These are phyloP conservation scores for Dendrobium chrysotoxum DNA, from an alignment of 106 monocot genomes.

Conservation along the genomic window DNA sequence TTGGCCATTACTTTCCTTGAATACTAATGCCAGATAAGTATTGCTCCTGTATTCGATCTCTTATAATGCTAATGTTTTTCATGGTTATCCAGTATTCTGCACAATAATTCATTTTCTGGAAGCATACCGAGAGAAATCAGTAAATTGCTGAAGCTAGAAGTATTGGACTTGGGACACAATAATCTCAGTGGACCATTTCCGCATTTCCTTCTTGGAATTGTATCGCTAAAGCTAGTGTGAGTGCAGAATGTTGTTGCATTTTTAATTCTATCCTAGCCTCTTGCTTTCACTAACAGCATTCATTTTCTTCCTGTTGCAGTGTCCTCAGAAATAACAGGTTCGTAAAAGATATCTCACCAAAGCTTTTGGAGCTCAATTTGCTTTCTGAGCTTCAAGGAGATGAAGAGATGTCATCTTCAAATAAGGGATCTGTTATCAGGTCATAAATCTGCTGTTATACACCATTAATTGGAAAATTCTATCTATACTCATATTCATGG, in stretches of 20 bases:
- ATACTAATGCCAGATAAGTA: too few species aligned
- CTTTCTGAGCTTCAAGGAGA: conserved; percentile 20
- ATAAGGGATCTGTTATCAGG: conserved; percentile 13
- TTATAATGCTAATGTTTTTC: neutral
- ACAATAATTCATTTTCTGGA: conserved; percentile 41
- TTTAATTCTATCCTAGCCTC: neutral
- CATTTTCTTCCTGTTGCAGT: conserved; percentile 14
- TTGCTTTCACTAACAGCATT: neutral
- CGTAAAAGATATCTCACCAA: conserved; percentile 13
- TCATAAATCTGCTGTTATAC: conserved; percentile 3
- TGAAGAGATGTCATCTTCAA: conserved; percentile 7
- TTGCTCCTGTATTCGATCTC: neutral
- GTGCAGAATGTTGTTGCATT: neutral
- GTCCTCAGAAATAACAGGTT: conserved; percentile 25
- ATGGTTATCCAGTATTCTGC: conserved; percentile 22
- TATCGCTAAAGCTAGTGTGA: neutral
- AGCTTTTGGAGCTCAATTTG: conserved; percentile 16
- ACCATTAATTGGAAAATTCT: neutral
- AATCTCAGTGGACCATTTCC: conserved; percentile 34
- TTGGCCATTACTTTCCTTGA: too few species aligned
- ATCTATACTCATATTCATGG: neutral
- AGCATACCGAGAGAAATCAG: conserved; percentile 28
- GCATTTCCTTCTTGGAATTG: conserved; percentile 6
- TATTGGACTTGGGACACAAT: conserved; percentile 35
- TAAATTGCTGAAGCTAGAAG: conserved; percentile 21